Evolutionary conservation across 1,139 yeast genomes (phyloP), one percentile per base, ranked within the genome.

Genomic region (Hansenula anomala): DNA sequence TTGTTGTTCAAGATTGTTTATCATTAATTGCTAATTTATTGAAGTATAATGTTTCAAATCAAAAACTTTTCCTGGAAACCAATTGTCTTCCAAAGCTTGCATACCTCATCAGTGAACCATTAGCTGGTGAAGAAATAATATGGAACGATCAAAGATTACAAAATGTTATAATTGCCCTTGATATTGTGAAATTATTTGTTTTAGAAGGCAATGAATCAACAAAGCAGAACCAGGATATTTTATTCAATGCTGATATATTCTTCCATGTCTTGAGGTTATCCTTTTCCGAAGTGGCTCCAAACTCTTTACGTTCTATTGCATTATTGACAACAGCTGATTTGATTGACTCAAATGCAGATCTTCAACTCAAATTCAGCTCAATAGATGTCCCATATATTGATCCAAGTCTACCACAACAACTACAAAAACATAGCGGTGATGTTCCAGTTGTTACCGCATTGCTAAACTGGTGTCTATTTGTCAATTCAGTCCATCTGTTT

Each of bases 341-440:
- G 29, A 81, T 92, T 5, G 66, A 78, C 43, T 73, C 79, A 29
- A 81, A 87, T 58, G 59, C 72, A 13, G 71, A 66, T 10, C 70
- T 84, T 28, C 97, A 89, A 59, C 64, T 65, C 19, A 78, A 78
- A 46, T 82, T 92, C 53, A 72, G 89, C 4, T 79, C 78, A 41
- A 80, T 90, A 18, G 97, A 92, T 58, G 96, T 92, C 6, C 98
- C 98, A 0, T 87, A 81, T 54, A 67, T 89, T 43, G 97, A 89
- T 55, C 89, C 96, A 9, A 73, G 87, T n/a, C 60, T 83, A 43
- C 86, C 88, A 30, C 40, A 23, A 30, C 51, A 38, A 34, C 34
- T 48, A 1, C 56, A 52, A 30, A 43, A 42, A 4, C 47, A 43
- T 32, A 42, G 37, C n/a, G 48, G 49, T n/a, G 33, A 46, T 2